Evolutionary conservation across 2,329 filamentous ascomycete species (phyloP).

Genomic region (Fusarium liriodendri): DNA sequence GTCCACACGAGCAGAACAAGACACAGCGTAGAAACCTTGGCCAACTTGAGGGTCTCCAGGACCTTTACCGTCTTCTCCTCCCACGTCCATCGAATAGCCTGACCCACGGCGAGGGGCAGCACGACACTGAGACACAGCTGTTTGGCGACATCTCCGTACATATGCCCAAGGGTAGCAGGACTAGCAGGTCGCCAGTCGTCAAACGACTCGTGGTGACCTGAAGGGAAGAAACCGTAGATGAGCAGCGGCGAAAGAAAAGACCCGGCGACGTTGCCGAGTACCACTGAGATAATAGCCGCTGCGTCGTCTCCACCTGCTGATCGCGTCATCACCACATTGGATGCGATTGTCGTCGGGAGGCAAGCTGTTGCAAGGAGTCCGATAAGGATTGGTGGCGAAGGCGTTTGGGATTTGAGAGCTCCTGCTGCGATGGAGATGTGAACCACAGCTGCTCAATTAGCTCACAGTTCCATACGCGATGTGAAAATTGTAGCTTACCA

Average conservation of each 20-base stretch:
- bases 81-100: slow-evolving; percentile 64
- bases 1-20: slow-evolving; percentile 66
- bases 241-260: slow-evolving; percentile 75
- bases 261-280: slow-evolving; percentile 76
- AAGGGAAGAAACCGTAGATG: slow-evolving; percentile 70
- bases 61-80: slow-evolving; percentile 63
- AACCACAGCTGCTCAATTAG: slow-evolving; percentile 51
- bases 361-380: slow-evolving; percentile 76
- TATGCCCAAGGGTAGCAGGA: slow-evolving; percentile 64
- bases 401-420: slow-evolving; percentile 62
- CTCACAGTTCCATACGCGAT: slow-evolving; percentile 20
- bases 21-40: slow-evolving; percentile 61
- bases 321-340: slow-evolving; percentile 80
- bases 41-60: slow-evolving; percentile 64
- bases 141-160: slow-evolving; percentile 75
- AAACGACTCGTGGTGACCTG: slow-evolving; percentile 60
- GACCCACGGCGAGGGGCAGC: slow-evolving; percentile 71
- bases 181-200: slow-evolving; percentile 65
- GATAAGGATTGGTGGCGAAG: slow-evolving; percentile 73
- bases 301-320: slow-evolving; percentile 75
- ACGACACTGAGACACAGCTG: slow-evolving; percentile 76
- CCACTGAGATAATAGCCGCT: slow-evolving; percentile 74
- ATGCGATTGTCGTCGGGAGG: slow-evolving; percentile 78
- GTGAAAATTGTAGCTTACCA: slow-evolving; percentile 48
- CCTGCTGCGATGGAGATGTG: slow-evolving; percentile 61